Percentiles rank a stretch among this genome's conserved stretches.
These are phyloP conservation scores for Cylindrotheca closterium DNA, from an alignment of 108 stramenopile species.

Conservation along the genomic window DNA sequence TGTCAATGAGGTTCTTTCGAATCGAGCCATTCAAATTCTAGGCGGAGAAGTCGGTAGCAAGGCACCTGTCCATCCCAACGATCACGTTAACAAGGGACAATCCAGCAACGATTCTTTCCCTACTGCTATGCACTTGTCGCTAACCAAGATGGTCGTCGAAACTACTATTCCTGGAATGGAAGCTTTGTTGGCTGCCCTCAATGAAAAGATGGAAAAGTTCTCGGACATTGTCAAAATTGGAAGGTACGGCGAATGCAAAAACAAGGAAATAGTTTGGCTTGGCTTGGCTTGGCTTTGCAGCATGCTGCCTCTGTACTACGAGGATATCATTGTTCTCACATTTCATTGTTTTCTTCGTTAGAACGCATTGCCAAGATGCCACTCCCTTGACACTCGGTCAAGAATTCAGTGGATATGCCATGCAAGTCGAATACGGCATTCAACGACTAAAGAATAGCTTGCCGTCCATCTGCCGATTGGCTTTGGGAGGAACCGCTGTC, in stretches of 20 bases:
- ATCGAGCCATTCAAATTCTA: constrained; percentile 94
- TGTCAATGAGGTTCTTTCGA: constrained; percentile 97
- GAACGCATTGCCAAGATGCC: constrained; percentile 98
- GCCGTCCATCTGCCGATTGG: constrained; percentile 83
- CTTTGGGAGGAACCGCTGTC: constrained; percentile 98
- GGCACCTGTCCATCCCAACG: constrained; percentile 95
- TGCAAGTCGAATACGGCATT: constrained; percentile 92
- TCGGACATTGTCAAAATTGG: constrained; percentile 94
- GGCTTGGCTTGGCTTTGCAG: too few species aligned
- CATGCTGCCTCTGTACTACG: neutral
- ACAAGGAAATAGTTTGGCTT: too few species aligned
- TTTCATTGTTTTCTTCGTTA: constrained; percentile 1
- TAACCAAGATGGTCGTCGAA: constrained; percentile 67
- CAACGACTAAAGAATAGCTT: constrained; percentile 68
- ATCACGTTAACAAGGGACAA: constrained; percentile 98
- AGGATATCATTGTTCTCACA: neutral
- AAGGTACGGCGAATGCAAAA: neutral
- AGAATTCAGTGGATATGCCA: constrained; percentile 95
- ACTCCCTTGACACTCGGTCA: constrained; percentile 98
- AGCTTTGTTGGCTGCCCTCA: constrained; percentile 64
- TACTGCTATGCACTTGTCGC: constrained; percentile 96
- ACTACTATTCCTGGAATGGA: constrained; percentile 82
- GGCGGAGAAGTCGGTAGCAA: constrained; percentile 90
- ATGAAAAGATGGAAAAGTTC: constrained; percentile 75
- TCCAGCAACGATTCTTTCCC: constrained; percentile 95